These are phyloP conservation scores for Skeletonema tropicum DNA, from an alignment of 108 stramenopile genomes.

Conservation along the genomic window DNA sequence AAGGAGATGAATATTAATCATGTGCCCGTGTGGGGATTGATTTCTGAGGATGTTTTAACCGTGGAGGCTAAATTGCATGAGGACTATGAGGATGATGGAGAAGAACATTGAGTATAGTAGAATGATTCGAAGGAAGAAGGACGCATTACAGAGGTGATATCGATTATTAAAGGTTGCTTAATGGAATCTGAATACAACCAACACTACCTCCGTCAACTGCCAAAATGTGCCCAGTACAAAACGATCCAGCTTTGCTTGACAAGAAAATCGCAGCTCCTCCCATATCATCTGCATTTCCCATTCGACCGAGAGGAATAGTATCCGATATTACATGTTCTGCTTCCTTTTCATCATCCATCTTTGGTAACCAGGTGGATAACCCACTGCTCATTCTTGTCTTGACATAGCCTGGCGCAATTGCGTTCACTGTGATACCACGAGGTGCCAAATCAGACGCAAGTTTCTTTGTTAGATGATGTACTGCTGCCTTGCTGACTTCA, in stretches of 20 bases:
- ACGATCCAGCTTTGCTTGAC: constrained; percentile 78
- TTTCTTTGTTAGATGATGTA: constrained; percentile 91
- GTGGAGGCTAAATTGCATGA: constrained; percentile 77
- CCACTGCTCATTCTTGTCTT: constrained; percentile 86
- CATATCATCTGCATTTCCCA: constrained; percentile 93
- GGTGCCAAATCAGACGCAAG: constrained; percentile 87
- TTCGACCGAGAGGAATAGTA: constrained; percentile 76
- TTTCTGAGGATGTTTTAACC: constrained; percentile 85
- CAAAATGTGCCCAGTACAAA: constrained; percentile 87
- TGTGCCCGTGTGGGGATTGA: constrained; percentile 89
- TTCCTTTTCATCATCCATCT: background rate
- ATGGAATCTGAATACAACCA: constrained; percentile 76
- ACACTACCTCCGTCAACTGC: constrained; percentile 92
- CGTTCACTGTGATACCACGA: constrained; percentile 88
- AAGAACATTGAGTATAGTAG: constrained; percentile 68
- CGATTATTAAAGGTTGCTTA: constrained; percentile 60
- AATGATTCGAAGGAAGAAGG: background rate
- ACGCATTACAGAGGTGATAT: no score
- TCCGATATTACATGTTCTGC: constrained; percentile 52
- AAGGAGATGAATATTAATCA: constrained; percentile 56
- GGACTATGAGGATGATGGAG: constrained; percentile 89
- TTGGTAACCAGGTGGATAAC: constrained; percentile 59
- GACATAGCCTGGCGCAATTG: constrained; percentile 90
- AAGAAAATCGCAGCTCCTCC: constrained; percentile 89
- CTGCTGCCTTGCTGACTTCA: constrained; percentile 92